Base-by-base conservation (phyloP, 352 stramenopile species). In the Pilasporangium apinafurcum region DNA sequence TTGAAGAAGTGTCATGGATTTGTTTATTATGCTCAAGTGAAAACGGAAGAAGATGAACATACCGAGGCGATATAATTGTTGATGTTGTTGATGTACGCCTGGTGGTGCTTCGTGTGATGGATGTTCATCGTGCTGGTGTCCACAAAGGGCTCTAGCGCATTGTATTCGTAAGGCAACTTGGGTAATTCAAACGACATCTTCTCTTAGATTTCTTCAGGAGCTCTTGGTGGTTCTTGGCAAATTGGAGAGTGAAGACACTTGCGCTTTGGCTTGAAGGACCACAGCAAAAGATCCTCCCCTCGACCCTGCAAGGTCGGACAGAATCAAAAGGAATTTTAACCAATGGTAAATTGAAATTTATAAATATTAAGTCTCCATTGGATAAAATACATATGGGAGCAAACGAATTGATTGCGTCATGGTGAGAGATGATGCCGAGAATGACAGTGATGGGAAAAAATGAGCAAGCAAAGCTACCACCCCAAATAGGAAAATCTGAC, bases 101-200 rank as follows among this genome's bases (percentile, higher is more conserved):
- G 77, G 77, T 96, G 86, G 64, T 96, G 86, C 64, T 95, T 95
- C 37, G 77, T 90, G 68, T 96, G 86, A 67, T 96, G 86, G 66
- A 94, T 95, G 53, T 92, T 90, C 79, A 96, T 88, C 24, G 85
- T 96, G 26, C 55, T 57, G 47, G 86, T 89, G 64, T 90, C 81
- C 62, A 96, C 84, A 38, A 89, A 90, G 21, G 86, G 86, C 59
- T 92, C 85, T 37, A 96, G 68, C 37, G 85, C 78, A 45, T 87
- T 86, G 62, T 95, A 95, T 37, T 81, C 68, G 62, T 95, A 94
- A 20, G 68, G 51, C 59, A 94, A 70, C 60, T 86, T 78, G 28
- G 76, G 84, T 44, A 92, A 56, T 53, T 82, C 62, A 50, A 90
- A 90, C 56, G 74, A 66, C 80, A 90, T 90, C 17, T 44, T 71